phyloP scores from a whole-genome alignment of 2,329 filamentous ascomycete genomes.

The Aspergillus sp. region DNA sequence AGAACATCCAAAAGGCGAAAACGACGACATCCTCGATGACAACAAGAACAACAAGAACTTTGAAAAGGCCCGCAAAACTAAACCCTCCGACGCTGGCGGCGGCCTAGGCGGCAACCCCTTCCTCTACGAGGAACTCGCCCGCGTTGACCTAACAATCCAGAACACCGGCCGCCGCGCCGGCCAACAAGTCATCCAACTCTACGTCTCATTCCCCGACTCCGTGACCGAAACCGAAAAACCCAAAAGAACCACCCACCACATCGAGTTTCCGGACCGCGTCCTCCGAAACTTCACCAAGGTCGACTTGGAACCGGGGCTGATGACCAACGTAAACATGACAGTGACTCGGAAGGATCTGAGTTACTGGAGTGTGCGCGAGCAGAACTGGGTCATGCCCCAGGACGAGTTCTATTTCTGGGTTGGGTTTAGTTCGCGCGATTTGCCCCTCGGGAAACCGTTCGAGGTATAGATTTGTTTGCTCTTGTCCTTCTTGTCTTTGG shows the following conservation, averaged over 20 bases:
- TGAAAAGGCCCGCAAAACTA: slow-evolving; percentile 31
- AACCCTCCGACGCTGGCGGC: slow-evolving; percentile 65
- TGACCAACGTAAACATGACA: slow-evolving; percentile 54
- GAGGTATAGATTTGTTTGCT: neutral
- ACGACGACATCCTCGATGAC: slow-evolving; percentile 57
- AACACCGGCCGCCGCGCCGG: slow-evolving; percentile 51
- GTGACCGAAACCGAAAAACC: slow-evolving; percentile 29
- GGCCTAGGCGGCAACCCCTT: slow-evolving; percentile 53
- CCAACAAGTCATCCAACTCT: slow-evolving; percentile 57
- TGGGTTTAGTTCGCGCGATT: slow-evolving; percentile 37
- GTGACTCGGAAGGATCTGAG: slow-evolving; percentile 69
- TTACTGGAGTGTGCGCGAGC: slow-evolving; percentile 66
- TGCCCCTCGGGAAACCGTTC: slow-evolving; percentile 30
- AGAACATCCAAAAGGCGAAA: slow-evolving; percentile 43
- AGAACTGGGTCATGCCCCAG: slow-evolving; percentile 68
- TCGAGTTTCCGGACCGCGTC: slow-evolving; percentile 63
- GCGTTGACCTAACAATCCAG: slow-evolving; percentile 46
- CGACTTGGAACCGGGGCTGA: slow-evolving; percentile 55
- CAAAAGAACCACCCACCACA: slow-evolving; percentile 25
- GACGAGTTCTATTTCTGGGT: slow-evolving; percentile 35
- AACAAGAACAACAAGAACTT: slow-evolving; percentile 50
- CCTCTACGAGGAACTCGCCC: slow-evolving; percentile 51
- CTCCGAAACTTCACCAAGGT: slow-evolving; percentile 74
- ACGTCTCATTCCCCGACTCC: slow-evolving; percentile 64
- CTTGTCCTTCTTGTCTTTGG: too few species aligned